Evolutionary conservation across 345 rosid species (phyloP).

Genomic region (Limnanthes douglasii): DNA sequence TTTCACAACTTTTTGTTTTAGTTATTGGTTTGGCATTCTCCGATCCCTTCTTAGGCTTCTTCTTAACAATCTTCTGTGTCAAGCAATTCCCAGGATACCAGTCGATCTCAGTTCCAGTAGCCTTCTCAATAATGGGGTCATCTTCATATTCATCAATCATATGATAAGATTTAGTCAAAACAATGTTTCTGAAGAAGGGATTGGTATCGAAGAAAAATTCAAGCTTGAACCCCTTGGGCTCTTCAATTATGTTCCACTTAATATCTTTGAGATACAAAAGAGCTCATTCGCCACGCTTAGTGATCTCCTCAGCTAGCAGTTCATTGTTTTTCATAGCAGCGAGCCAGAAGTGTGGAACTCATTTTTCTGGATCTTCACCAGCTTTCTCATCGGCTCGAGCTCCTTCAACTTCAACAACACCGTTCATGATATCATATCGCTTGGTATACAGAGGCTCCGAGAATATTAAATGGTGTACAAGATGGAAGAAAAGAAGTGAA

Average conservation of each 20-base stretch:
- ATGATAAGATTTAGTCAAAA: slow-evolving; percentile 85
- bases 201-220: slow-evolving; percentile 82
- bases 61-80: slow-evolving; percentile 83
- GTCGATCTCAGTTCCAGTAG: slow-evolving; percentile 93
- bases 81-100: slow-evolving; percentile 91
- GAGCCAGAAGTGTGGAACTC: too few species aligned
- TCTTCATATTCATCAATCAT: slow-evolving; percentile 97
- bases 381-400: too few species aligned
- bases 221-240: slow-evolving; percentile 94
- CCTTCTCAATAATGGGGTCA: slow-evolving; percentile 91
- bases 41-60: slow-evolving; percentile 94
- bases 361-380: too few species aligned
- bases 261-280: slow-evolving; percentile 75
- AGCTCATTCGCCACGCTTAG: slow-evolving; percentile 90
- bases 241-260: slow-evolving; percentile 70
- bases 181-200: slow-evolving; percentile 73
- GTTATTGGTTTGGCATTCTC: slow-evolving; percentile 85
- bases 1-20: slow-evolving; percentile 80
- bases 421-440: too few species aligned
- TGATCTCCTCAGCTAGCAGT: too few species aligned
- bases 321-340: too few species aligned
- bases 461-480: too few species aligned
- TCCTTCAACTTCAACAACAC: too few species aligned
- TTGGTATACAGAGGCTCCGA: too few species aligned
- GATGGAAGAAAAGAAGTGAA: too few species aligned